Evolutionary conservation across 768 basidiomycete species (phyloP), one percentile per base, ranked within the genome.

Genomic region (Suillus alpinus): DNA sequence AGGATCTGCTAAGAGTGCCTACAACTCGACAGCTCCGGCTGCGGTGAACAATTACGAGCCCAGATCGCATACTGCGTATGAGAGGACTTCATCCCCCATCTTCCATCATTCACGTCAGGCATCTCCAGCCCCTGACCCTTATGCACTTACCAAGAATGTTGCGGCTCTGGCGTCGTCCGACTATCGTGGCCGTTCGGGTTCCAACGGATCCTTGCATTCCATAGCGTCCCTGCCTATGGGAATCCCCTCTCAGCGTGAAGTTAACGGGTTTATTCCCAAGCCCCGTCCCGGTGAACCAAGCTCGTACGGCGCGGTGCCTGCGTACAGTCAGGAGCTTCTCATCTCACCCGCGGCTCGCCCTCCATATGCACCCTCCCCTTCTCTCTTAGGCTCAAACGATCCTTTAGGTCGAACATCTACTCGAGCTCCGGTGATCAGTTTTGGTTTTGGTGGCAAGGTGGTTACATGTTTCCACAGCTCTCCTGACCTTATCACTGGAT

Each of bases 381-480:
- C 93, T 0, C 77, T 93, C 20, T 69, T 93, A 49, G 92, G 91
- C 31, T 83, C 87, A 7, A 92, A 94, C 66, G 92, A 94, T 70
- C 91, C 91, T 6, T 75, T 94, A 2, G 86, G 88, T 32, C 84
- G 92, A 47, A 86, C 88, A 6, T 79, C 86, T 3, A 84, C 83
- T 58, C 84, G 86, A 40, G 84, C 87, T 9, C 95, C 95, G 0
- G 79, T 97, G 32, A 78, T 95, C 58, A 89, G 86, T 63, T 97
- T 98, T 67, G 96, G 96, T 0, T 95, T 95, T 67, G 94, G 94
- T n/a, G 95, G 95, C 12, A 90, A 89, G 68, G 67, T 98, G 60
- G 82, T 95, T 9, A 88, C 92, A 8, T 95, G 92, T 72, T 97
- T 96, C 78, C 94, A 92, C 66, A 83, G 84, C 34, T 81, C 84